These are phyloP conservation scores for Penicillium sclerotiorum DNA, from an alignment of 2,329 filamentous ascomycete species.

Conservation along the genomic window DNA sequence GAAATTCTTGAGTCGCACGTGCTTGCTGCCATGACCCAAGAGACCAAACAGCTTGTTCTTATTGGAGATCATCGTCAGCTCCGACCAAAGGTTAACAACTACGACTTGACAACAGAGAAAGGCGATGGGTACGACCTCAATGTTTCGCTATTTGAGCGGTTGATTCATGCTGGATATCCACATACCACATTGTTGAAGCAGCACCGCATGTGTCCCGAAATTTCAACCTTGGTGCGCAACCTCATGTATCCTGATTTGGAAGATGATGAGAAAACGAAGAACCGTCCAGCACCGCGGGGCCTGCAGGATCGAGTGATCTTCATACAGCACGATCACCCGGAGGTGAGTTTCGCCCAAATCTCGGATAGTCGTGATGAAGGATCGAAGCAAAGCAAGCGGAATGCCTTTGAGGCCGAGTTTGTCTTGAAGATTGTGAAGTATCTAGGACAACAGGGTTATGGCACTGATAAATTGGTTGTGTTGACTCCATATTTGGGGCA, in stretches of 20 bases:
- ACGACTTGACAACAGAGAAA: constrained; percentile 61
- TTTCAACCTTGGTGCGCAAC: constrained; percentile 60
- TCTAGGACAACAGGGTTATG: constrained; percentile 63
- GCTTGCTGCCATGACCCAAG: constrained; percentile 59
- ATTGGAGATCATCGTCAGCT: constrained; percentile 77
- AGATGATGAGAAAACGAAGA: constrained; percentile 56
- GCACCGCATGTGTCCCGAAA: constrained; percentile 70
- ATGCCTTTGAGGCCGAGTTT: constrained; percentile 65
- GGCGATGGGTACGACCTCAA: constrained; percentile 69
- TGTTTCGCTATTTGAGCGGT: constrained; percentile 68
- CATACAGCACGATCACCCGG: constrained; percentile 62
- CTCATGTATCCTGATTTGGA: constrained; percentile 65
- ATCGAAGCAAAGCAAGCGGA: constrained; percentile 56
- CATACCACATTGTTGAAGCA: constrained; percentile 62
- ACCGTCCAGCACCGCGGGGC: constrained; percentile 56
- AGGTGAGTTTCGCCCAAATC: constrained; percentile 50
- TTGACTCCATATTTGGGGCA: constrained; percentile 75
- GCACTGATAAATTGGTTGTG: constrained; percentile 37
- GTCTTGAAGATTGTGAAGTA: constrained; percentile 67
- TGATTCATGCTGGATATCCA: constrained; percentile 59
- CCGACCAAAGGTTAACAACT: constrained; percentile 67
- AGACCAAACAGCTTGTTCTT: constrained; percentile 65
- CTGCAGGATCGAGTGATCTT: constrained; percentile 65
- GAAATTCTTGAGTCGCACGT: constrained; percentile 72
- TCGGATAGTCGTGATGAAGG: constrained; percentile 56